phyloP scores from a whole-genome alignment of 163 green algal species.

The Coccomyxa subellipsoidea region DNA sequence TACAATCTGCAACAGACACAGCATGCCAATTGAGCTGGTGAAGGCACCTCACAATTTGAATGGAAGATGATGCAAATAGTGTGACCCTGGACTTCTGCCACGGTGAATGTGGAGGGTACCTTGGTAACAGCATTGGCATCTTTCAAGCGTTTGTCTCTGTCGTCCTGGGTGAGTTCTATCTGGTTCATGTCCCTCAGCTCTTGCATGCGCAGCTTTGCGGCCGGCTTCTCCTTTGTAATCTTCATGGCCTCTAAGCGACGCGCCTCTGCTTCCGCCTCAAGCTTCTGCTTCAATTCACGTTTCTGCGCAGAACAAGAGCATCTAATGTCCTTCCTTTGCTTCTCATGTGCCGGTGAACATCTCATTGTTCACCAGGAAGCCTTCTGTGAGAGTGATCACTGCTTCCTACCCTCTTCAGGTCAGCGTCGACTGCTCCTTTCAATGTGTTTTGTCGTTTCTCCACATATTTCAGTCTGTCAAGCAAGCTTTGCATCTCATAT shows the following conservation, averaged over 20 bases:
- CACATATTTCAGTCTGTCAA: background rate
- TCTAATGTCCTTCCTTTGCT: too few relatives aligned
- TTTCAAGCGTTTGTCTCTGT: background rate
- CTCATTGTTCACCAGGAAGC: background rate
- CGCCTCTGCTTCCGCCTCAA: background rate
- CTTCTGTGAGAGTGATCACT: too few relatives aligned
- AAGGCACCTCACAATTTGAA: too few relatives aligned
- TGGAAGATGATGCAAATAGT: too few relatives aligned
- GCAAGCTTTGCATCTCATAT: background rate
- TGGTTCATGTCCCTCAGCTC: conserved; percentile 12
- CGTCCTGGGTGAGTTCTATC: background rate
- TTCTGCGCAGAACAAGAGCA: too few relatives aligned
- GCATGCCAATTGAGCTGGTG: too few relatives aligned
- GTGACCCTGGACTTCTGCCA: too few relatives aligned
- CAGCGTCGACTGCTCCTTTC: background rate
- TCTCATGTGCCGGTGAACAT: too few relatives aligned
- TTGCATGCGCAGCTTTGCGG: conserved; percentile 7
- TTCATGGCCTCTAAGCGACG: background rate
- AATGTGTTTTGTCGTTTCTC: background rate
- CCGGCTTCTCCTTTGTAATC: background rate
- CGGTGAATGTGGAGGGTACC: background rate
- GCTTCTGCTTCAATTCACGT: background rate
- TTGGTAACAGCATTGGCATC: conserved; percentile 1
- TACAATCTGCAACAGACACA: conserved; percentile 1
- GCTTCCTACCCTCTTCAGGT: background rate